Percentiles rank a stretch among this genome's conserved stretches.
Evolutionary conservation across 805 yeast species (phyloP).

Genomic region (Suhomyces emberorum): DNA sequence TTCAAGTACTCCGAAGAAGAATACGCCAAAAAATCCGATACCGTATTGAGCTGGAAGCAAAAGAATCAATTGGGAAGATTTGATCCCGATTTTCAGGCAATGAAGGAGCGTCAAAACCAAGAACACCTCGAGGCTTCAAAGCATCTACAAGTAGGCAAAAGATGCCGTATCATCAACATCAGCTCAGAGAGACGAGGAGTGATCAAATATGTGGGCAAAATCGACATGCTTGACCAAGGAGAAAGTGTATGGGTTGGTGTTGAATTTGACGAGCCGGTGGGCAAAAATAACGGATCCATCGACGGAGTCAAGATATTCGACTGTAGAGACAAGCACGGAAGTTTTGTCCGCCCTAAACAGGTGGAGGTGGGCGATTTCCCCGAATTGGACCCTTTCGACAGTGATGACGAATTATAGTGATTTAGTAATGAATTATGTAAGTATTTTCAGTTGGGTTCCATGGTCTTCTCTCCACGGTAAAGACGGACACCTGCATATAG

Average conservation of each 20-base stretch:
- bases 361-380: conserved; percentile 72
- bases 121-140: conserved; percentile 25
- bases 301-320: conserved; percentile 59
- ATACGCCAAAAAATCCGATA: conserved; percentile 55
- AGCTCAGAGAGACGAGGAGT: conserved; percentile 62
- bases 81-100: conserved; percentile 46
- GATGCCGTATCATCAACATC: conserved; percentile 50
- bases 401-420: conserved; percentile 32
- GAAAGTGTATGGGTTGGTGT: conserved; percentile 74
- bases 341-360: conserved; percentile 67
- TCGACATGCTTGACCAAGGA: conserved; percentile 54
- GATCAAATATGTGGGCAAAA: conserved; percentile 66
- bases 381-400: conserved; percentile 42
- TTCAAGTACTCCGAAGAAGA: conserved; percentile 55
- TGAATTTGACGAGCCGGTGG: conserved; percentile 80
- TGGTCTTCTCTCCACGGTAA: not conserved
- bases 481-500: not conserved
- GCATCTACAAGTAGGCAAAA: conserved; percentile 43
- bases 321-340: conserved; percentile 62
- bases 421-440: not conserved
- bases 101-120: conserved; percentile 25
- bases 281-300: conserved; percentile 79
- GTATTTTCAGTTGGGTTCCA: not conserved
- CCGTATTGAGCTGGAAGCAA: conserved; percentile 78
- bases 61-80: conserved; percentile 68